Percentiles rank a stretch among this genome's conserved stretches.
Evolutionary conservation across 2,329 filamentous ascomycete species (phyloP).

Genomic region (Juglanconis sp.): DNA sequence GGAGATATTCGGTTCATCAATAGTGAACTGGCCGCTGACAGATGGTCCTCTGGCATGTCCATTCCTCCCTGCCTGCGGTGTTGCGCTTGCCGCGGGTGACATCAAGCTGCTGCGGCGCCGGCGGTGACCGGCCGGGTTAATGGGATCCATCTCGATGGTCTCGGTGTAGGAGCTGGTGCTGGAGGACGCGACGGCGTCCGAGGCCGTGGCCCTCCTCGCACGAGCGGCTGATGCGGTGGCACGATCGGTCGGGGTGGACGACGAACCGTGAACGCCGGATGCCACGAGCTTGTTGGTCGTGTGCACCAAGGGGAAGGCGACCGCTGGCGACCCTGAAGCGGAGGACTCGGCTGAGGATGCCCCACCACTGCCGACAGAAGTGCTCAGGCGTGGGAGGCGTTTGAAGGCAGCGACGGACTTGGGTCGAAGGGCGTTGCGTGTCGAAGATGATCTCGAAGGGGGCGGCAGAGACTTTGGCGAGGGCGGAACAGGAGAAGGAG

Average conservation of each 20-base stretch:
- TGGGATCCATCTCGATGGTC: constrained; percentile 56
- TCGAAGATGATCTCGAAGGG: constrained; percentile 12
- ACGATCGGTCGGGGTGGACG: constrained; percentile 8
- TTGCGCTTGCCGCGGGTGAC: constrained; percentile 31
- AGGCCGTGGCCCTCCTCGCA: constrained; percentile 17
- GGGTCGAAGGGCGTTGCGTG: constrained; percentile 9
- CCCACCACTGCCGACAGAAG: neutral
- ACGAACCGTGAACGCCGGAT: neutral
- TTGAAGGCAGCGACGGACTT: constrained; percentile 11
- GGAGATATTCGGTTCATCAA: constrained; percentile 44
- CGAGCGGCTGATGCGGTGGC: constrained; percentile 4
- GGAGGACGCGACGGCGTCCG: constrained; percentile 16
- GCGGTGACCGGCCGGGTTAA: constrained; percentile 47
- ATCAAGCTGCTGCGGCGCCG: constrained; percentile 55
- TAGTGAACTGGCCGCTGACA: constrained; percentile 26
- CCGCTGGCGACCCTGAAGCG: constrained; percentile 5
- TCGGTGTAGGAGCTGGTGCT: constrained; percentile 23
- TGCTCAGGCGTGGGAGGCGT: constrained; percentile 4
- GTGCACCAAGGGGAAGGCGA: constrained; percentile 7
- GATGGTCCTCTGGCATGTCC: constrained; percentile 26
- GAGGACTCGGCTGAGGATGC: constrained; percentile 13
- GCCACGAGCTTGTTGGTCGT: constrained; percentile 6
- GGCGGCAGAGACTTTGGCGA: constrained; percentile 7
- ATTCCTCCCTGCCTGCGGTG: constrained; percentile 20
- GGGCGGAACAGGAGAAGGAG: constrained; percentile 7